A percentile compares a stretch with the other conserved stretches of the same genome.
phyloP scores from a whole-genome alignment of 2,329 filamentous ascomycete genomes.

The Colletotrichum salicis region DNA sequence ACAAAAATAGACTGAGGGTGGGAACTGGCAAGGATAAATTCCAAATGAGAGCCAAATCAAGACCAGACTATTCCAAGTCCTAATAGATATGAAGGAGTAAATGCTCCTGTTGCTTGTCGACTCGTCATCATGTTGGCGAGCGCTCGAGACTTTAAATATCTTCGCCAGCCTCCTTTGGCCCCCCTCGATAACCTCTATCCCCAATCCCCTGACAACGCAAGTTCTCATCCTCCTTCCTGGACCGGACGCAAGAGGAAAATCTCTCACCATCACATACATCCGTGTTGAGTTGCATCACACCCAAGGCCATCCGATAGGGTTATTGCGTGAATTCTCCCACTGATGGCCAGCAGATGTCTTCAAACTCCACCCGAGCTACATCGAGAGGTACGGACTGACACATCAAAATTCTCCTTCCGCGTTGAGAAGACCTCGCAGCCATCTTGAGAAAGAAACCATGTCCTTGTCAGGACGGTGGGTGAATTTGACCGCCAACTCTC shows the following conservation, averaged over 20 bases:
- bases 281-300: conserved; percentile 31
- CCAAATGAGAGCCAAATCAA: conserved; percentile 23
- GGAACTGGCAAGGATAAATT: conserved; percentile 17
- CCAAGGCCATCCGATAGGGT: conserved; percentile 1
- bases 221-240: neutral
- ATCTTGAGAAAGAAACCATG: neutral
- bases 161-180: conserved; percentile 3
- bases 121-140: conserved; percentile 5
- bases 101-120: conserved; percentile 25
- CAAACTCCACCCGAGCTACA: conserved; percentile 17
- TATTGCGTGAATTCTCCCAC: conserved; percentile 5
- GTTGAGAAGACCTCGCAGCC: conserved; percentile 5
- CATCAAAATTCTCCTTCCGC: conserved; percentile 8
- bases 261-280: conserved; percentile 11
- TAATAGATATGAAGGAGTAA: conserved; percentile 9
- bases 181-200: neutral
- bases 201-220: neutral
- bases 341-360: neutral
- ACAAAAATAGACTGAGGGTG: conserved; percentile 29
- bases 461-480: conserved; percentile 12
- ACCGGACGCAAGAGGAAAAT: conserved; percentile 14
- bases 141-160: conserved; percentile 27
- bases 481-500: neutral
- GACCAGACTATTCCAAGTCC: conserved; percentile 27
- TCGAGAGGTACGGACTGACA: neutral